Evolutionary conservation across 495 filamentous ascomycete species (phyloP), one percentile per base, ranked within the genome.

Genomic region (Immersiella caudata): DNA sequence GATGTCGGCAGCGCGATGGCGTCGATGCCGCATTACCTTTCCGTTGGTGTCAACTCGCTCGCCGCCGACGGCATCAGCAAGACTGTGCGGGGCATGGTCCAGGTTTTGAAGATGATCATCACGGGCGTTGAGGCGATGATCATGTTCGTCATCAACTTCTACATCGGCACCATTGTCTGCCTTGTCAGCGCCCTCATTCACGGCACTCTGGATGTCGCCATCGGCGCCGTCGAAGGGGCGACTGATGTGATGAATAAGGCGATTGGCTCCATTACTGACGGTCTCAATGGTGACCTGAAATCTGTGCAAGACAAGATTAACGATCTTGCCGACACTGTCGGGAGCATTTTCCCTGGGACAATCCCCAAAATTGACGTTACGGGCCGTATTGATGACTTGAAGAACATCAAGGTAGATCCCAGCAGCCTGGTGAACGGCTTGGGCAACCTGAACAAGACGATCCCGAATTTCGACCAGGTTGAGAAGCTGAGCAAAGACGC

Each of bases 21-120:
- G 24, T 97, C 94, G 21, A 96, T 97, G 93, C 95, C 95, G 20
- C 89, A 97, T 75, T 98, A 96, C 81, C 87, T 97, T 71, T 87
- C 93, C 1, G 80, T 85, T 51, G 95, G 95, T 25, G 90, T 96
- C 76, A 99, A 99, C 78, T 87, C 92, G 40, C 79, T 98, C 36
- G 88, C 93, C 7, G 93, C 92, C 14, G 80, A 81, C 35, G 88
- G 90, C 25, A 86, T 99, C 69, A 91, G 92, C 61, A 86, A 89
- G 35, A 87, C 91, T 2, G 89, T 98, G 56, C 78, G 86, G 57
- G 95, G 85, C 18, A 84, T 97, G 71, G 89, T 90, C 75, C 81
- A 86, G 8, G 87, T 96, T 78, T 81, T 97, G 50, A 79, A 86
- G 49, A 80, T 98, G 73, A 88, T 88, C 61, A 82, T 98, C 68